phyloP scores from a whole-genome alignment of 805 yeast genomes.

The Kodamaea fukazawae region DNA sequence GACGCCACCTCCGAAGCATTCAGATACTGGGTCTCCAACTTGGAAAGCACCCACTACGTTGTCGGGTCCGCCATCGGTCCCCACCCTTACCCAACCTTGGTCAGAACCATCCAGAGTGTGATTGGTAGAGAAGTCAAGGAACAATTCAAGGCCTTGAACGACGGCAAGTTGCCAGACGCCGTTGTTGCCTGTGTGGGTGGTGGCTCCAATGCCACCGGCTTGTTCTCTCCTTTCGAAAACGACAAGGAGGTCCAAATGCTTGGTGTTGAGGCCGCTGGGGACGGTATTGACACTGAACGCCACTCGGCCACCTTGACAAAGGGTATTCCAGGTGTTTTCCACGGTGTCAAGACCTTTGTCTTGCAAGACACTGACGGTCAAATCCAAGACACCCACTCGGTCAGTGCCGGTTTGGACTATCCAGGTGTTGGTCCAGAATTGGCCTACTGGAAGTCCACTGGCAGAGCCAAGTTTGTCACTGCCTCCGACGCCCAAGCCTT shows the following conservation, averaged over 20 bases:
- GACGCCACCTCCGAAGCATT: conserved; percentile 98
- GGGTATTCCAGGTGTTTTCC: conserved; percentile 96
- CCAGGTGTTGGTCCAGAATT: conserved; percentile 99
- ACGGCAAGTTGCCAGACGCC: conserved; percentile 85
- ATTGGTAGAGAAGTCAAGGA: conserved; percentile 94
- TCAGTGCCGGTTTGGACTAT: conserved; percentile 96
- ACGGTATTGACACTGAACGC: conserved; percentile 81
- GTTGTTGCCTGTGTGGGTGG: conserved; percentile 99
- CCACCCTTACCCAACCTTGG: conserved; percentile 97
- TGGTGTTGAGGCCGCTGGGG: conserved; percentile 99
- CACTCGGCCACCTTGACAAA: conserved; percentile 96
- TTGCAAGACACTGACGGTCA: conserved; percentile 93
- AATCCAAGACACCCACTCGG: conserved; percentile 95
- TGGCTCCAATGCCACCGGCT: conserved; percentile 95
- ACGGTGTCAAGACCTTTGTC: conserved; percentile 93
- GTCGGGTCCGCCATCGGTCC: conserved; percentile 99
- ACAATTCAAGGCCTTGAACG: conserved; percentile 76
- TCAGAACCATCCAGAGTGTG: conserved; percentile 96
- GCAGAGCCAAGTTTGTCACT: conserved; percentile 86
- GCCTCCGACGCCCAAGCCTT: conserved; percentile 96
- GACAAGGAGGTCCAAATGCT: conserved; percentile 73
- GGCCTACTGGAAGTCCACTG: conserved; percentile 91
- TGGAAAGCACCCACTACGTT: conserved; percentile 85
- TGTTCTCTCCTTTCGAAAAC: conserved; percentile 90
- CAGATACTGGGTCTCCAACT: conserved; percentile 89